Percentiles rank a stretch among this genome's conserved stretches.
phyloP scores from a whole-genome alignment of 1,284 basidiomycete genomes.

The Ceratobasidium sp. region DNA sequence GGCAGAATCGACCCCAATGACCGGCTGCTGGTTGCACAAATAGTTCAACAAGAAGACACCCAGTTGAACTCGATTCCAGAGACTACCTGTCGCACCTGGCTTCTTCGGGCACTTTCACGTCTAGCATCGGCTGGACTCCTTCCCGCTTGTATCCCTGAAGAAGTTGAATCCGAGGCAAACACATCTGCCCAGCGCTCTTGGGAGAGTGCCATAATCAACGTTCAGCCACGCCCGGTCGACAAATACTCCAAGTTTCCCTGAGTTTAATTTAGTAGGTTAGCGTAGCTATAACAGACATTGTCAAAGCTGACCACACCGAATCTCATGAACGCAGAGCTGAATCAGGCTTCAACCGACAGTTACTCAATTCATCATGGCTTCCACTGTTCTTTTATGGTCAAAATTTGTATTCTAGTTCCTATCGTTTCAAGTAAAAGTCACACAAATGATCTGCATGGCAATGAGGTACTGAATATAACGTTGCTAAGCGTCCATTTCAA shows the following conservation, averaged over 20 bases:
- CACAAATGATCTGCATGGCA: too few species aligned
- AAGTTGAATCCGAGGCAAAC: not conserved
- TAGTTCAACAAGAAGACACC: not conserved
- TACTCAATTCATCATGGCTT: too few species aligned
- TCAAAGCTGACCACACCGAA: too few species aligned
- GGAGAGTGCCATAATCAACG: not conserved
- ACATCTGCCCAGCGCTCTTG: not conserved
- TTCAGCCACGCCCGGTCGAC: not conserved
- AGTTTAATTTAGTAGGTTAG: not conserved
- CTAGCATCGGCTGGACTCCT: not conserved
- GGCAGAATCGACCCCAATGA: not conserved
- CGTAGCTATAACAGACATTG: too few species aligned
- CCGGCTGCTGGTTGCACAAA: not conserved
- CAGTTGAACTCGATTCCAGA: not conserved
- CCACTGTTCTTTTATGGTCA: too few species aligned
- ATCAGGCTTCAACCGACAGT: too few species aligned
- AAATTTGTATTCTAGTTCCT: too few species aligned
- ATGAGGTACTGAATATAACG: too few species aligned
- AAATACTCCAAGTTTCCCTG: not conserved
- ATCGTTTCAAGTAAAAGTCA: too few species aligned
- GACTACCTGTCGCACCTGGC: not conserved
- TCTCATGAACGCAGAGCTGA: too few species aligned
- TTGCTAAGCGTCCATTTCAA: too few species aligned
- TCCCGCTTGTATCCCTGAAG: not conserved
- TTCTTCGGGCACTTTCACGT: not conserved